Percentiles rank a stretch among this genome's conserved stretches.
Evolutionary conservation across 2,329 filamentous ascomycete species (phyloP).

Genomic region (Calonectria pteridis): DNA sequence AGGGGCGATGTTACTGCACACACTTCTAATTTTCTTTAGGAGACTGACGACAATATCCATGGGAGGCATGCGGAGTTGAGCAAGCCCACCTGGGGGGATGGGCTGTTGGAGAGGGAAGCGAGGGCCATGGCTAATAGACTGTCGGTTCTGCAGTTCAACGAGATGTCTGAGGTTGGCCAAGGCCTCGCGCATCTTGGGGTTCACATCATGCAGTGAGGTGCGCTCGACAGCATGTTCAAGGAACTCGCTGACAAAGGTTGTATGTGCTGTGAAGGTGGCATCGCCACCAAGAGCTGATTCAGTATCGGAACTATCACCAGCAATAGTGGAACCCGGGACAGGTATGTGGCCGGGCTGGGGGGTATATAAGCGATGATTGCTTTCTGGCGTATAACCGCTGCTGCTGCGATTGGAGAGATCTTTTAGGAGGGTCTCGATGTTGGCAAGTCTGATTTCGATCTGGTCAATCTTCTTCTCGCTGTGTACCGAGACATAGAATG

Average conservation of each 20-base stretch:
- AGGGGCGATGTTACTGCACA: neutral
- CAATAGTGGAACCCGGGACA: conserved; percentile 47
- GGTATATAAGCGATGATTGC: conserved; percentile 38
- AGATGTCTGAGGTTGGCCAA: conserved; percentile 65
- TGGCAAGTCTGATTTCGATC: conserved; percentile 59
- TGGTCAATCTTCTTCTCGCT: conserved; percentile 68
- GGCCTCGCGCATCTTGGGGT: conserved; percentile 66
- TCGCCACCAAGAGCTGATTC: conserved; percentile 61
- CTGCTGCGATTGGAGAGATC: conserved; percentile 49
- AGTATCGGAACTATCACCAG: conserved; percentile 55
- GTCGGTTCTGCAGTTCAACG: conserved; percentile 62
- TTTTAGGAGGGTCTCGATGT: conserved; percentile 59
- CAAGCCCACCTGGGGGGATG: conserved; percentile 59
- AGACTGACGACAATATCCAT: conserved; percentile 62
- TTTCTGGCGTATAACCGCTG: conserved; percentile 34
- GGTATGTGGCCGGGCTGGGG: conserved; percentile 38
- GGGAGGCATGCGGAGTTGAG: conserved; percentile 68
- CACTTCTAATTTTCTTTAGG: conserved; percentile 63
- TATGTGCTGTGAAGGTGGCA: conserved; percentile 62
- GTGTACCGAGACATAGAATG: neutral
- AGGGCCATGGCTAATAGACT: conserved; percentile 56
- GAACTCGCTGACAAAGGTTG: conserved; percentile 67
- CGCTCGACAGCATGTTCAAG: conserved; percentile 65
- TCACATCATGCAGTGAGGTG: conserved; percentile 58
- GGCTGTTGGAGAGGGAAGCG: conserved; percentile 61